Conservation (phyloP, 129 eudicot species). For the Helianthus annuus region DNA sequence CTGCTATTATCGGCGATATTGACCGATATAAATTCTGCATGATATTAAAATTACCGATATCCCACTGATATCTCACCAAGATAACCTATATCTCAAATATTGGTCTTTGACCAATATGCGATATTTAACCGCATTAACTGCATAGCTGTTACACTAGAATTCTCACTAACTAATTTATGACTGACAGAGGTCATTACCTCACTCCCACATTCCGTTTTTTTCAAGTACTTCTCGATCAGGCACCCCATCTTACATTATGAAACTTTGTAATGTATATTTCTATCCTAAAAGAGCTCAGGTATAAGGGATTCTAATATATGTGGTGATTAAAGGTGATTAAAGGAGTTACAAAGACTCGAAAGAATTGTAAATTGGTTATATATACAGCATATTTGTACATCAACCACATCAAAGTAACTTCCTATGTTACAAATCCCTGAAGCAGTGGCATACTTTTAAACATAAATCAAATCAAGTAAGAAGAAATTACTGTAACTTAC, state of each 20-base stretch:
- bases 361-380: slow-evolving; percentile 5
- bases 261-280: slow-evolving; percentile 13
- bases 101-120: too few relatives aligned
- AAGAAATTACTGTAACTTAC: slow-evolving; percentile 50
- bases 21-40: too few relatives aligned
- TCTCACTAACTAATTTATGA: not conserved
- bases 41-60: too few relatives aligned
- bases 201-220: slow-evolving; percentile 6
- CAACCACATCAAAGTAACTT: slow-evolving; percentile 12
- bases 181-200: slow-evolving; percentile 10
- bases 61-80: too few relatives aligned
- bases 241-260: slow-evolving; percentile 15
- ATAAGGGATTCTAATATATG: not conserved
- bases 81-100: too few relatives aligned
- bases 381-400: not conserved
- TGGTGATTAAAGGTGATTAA: not conserved
- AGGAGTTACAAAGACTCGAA: slow-evolving; percentile 2
- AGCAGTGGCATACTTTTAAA: slow-evolving; percentile 17
- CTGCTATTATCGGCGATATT: too few relatives aligned
- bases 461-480: not conserved
- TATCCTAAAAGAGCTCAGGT: slow-evolving; percentile 13
- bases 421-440: not conserved
- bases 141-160: not conserved
- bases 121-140: too few relatives aligned
- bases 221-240: slow-evolving; percentile 11